Percentiles rank a stretch among this genome's conserved stretches.
These are phyloP conservation scores for Phytopythium montanum DNA, from an alignment of 352 stramenopile species.

Conservation along the genomic window DNA sequence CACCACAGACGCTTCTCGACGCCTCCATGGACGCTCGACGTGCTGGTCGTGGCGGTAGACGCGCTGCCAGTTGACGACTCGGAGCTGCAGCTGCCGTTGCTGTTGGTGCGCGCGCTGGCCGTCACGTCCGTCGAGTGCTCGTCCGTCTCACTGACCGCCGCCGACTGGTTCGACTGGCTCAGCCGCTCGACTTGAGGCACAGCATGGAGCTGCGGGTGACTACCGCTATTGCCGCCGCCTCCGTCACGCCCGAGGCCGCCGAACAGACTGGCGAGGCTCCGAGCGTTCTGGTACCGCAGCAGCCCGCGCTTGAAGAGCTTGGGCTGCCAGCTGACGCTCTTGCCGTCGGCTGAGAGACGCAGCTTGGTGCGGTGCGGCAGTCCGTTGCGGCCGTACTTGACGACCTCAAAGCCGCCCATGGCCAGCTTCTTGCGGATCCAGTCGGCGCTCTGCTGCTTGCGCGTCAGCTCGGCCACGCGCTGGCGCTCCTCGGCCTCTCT, in stretches of 20 bases:
- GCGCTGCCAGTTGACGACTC: constrained; percentile 10
- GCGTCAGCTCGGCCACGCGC: constrained; percentile 44
- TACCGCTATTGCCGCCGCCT: constrained; percentile 22
- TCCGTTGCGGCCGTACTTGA: constrained; percentile 82
- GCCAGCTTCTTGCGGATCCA: constrained; percentile 66
- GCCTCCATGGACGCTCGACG: constrained; percentile 33
- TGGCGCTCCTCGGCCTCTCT: constrained; percentile 41
- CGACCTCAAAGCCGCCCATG: constrained; percentile 61
- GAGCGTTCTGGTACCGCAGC: constrained; percentile 69
- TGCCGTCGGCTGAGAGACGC: constrained; percentile 61
- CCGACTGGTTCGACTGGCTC: constrained; percentile 18
- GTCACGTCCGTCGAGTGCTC: constrained; percentile 6
- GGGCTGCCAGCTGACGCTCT: constrained; percentile 69
- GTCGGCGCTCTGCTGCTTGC: constrained; percentile 59
- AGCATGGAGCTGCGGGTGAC: constrained; percentile 35
- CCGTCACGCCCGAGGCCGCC: constrained; percentile 33
- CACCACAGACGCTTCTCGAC: constrained; percentile 74
- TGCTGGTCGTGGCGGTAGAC: constrained; percentile 10
- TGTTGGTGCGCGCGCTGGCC: constrained; percentile 19
- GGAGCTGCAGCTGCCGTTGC: constrained; percentile 13
- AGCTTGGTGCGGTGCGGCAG: constrained; percentile 75
- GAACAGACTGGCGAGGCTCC: constrained; percentile 65
- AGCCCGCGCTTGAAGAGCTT: constrained; percentile 73
- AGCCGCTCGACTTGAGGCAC: constrained; percentile 26
- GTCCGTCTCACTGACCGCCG: not conserved